phyloP scores from a whole-genome alignment of 2,329 filamentous ascomycete species.

The Cladosporium colombiae region DNA sequence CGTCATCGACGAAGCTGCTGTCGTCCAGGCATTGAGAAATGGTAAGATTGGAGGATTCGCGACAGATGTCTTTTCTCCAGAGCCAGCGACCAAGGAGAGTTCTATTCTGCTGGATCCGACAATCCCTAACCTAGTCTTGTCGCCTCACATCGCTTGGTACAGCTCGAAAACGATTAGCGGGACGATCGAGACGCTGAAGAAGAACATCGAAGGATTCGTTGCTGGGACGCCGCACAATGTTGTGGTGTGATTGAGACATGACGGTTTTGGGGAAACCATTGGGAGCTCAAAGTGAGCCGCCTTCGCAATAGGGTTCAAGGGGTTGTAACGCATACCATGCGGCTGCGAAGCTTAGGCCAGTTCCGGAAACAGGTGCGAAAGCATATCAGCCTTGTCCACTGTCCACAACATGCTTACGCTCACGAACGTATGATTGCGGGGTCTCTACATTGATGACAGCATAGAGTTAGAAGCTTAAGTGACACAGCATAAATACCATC shows the following conservation, averaged over 20 bases:
- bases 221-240: conserved; percentile 43
- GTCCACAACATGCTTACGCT: not conserved
- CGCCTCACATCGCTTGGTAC: conserved; percentile 57
- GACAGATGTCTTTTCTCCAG: conserved; percentile 52
- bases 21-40: conserved; percentile 49
- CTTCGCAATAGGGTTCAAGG: not conserved
- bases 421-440: not conserved
- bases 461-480: not conserved
- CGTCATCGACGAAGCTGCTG: conserved; percentile 52
- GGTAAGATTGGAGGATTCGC: conserved; percentile 51
- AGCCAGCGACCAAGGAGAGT: conserved; percentile 49
- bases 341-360: not conserved
- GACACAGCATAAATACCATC: not conserved
- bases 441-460: not conserved
- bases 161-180: conserved; percentile 51
- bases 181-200: conserved; percentile 46
- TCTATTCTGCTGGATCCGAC: conserved; percentile 48
- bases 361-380: not conserved
- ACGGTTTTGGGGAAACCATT: not conserved
- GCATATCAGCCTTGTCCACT: not conserved
- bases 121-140: conserved; percentile 53
- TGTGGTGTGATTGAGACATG: conserved; percentile 26
- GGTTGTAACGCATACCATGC: not conserved
- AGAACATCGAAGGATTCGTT: conserved; percentile 51
- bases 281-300: not conserved